A percentile compares a stretch with the other conserved stretches of the same genome.
Evolutionary conservation across 2,329 filamentous ascomycete genomes (phyloP).

Genomic region (Fusarium siculi): DNA sequence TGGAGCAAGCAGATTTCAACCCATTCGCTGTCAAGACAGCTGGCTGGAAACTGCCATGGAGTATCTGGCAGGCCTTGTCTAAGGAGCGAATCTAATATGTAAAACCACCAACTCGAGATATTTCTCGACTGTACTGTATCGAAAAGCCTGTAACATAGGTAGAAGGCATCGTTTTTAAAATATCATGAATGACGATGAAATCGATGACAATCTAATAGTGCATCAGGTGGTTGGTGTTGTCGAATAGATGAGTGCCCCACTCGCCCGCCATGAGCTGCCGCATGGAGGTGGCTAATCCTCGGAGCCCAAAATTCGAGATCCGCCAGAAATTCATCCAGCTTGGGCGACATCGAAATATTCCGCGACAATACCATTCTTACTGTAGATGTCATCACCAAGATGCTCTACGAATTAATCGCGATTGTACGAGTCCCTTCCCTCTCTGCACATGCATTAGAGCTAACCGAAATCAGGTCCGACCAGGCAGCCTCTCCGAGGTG

Average conservation of each 20-base stretch:
- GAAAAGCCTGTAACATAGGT: slow-evolving; percentile 31
- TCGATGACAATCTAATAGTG: not conserved
- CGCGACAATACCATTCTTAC: slow-evolving; percentile 24
- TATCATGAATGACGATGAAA: slow-evolving; percentile 10
- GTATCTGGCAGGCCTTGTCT: slow-evolving; percentile 65
- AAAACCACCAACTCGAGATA: not conserved
- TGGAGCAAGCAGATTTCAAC: slow-evolving; percentile 88
- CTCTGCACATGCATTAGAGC: not conserved
- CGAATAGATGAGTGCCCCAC: slow-evolving; percentile 9
- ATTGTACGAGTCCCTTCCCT: slow-evolving; percentile 74
- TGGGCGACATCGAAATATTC: slow-evolving; percentile 18
- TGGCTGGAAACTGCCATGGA: slow-evolving; percentile 88
- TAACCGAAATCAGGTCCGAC: slow-evolving; percentile 76
- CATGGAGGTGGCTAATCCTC: slow-evolving; percentile 45
- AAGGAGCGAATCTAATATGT: slow-evolving; percentile 56
- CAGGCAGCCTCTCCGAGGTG: slow-evolving; percentile 88
- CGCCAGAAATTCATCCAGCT: slow-evolving; percentile 39
- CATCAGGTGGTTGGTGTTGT: not conserved
- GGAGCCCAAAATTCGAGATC: slow-evolving; percentile 44
- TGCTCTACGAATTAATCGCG: slow-evolving; percentile 98
- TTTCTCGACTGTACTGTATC: slow-evolving; percentile 3
- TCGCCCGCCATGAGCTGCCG: slow-evolving; percentile 19
- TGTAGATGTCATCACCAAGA: slow-evolving; percentile 59
- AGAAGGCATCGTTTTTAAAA: slow-evolving; percentile 16
- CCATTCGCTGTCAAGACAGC: slow-evolving; percentile 71